Evolutionary conservation across 371 early-diverging fungal species (phyloP).

Genomic region (Mortierella sp.): DNA sequence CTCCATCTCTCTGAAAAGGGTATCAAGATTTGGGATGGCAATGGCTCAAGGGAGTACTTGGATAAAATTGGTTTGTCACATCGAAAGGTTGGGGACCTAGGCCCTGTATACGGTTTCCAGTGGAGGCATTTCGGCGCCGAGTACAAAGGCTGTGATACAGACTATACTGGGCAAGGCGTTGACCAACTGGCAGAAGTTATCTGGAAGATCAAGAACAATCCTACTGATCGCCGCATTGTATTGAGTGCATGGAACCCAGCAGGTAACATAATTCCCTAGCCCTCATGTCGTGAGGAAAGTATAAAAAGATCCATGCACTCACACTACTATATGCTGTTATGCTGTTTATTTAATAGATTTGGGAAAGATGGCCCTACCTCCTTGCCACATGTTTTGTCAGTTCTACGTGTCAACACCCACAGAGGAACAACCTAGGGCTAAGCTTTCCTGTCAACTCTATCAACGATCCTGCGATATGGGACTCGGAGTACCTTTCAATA

Average conservation of each 20-base stretch:
- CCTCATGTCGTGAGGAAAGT: not conserved
- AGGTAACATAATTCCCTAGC: constrained; percentile 61
- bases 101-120: constrained; percentile 99
- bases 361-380: constrained; percentile 93
- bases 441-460: constrained; percentile 95
- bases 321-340: not conserved
- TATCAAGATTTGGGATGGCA: constrained; percentile 98
- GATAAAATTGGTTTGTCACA: constrained; percentile 87
- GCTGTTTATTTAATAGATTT: constrained; percentile 61
- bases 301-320: not conserved
- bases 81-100: constrained; percentile 94
- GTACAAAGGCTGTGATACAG: constrained; percentile 88
- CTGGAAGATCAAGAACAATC: constrained; percentile 85
- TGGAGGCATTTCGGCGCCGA: constrained; percentile 99
- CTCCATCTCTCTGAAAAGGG: constrained; percentile 84
- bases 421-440: constrained; percentile 59
- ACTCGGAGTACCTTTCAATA: constrained; percentile 99
- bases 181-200: constrained; percentile 97
- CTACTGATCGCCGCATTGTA: constrained; percentile 95
- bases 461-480: constrained; percentile 99
- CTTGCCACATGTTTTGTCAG: constrained; percentile 97
- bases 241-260: constrained; percentile 99
- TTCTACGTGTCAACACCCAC: constrained; percentile 87
- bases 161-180: constrained; percentile 95
- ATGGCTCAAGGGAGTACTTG: constrained; percentile 94